These are phyloP conservation scores for Pseudogymnoascus sp. DNA, from an alignment of 2,329 filamentous ascomycete genomes.

Conservation along the genomic window DNA sequence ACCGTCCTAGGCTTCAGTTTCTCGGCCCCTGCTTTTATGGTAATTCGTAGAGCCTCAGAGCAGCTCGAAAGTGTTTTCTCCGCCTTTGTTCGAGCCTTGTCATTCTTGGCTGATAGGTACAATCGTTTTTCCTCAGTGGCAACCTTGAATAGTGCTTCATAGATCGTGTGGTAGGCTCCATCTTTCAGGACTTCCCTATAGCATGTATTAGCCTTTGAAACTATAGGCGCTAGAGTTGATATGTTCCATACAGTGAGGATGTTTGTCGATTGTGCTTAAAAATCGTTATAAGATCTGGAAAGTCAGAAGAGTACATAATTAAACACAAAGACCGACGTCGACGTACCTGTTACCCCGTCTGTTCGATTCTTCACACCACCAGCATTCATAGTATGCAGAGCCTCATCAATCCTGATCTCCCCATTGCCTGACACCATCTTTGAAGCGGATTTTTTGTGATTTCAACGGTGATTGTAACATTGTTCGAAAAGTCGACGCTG, in stretches of 20 bases:
- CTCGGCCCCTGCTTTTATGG: constrained; percentile 60
- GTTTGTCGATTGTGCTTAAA: constrained; percentile 23
- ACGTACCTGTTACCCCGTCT: constrained; percentile 15
- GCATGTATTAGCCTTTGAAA: constrained; percentile 14
- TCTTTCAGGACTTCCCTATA: constrained; percentile 49
- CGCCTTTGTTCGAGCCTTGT: constrained; percentile 42
- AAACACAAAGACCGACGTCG: neutral
- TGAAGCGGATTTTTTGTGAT: neutral
- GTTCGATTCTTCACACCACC: constrained; percentile 11
- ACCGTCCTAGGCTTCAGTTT: constrained; percentile 70
- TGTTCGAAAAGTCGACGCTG: neutral
- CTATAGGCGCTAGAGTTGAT: neutral
- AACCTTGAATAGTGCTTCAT: constrained; percentile 70
- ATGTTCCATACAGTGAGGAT: constrained; percentile 21
- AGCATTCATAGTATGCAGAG: constrained; percentile 10
- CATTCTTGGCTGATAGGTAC: constrained; percentile 49
- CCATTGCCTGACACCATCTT: constrained; percentile 10
- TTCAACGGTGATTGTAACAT: constrained; percentile 2
- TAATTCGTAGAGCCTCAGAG: constrained; percentile 63
- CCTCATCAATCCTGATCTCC: constrained; percentile 10
- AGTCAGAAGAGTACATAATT: constrained; percentile 1
- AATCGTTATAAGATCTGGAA: constrained; percentile 23
- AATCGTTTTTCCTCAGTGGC: constrained; percentile 59
- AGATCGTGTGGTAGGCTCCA: constrained; percentile 72
- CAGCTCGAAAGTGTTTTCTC: constrained; percentile 57